Percentiles rank a stretch among this genome's conserved stretches.
Conservation (phyloP, 2,329 filamentous ascomycete genomes). For the Penicillium vulpinum region DNA sequence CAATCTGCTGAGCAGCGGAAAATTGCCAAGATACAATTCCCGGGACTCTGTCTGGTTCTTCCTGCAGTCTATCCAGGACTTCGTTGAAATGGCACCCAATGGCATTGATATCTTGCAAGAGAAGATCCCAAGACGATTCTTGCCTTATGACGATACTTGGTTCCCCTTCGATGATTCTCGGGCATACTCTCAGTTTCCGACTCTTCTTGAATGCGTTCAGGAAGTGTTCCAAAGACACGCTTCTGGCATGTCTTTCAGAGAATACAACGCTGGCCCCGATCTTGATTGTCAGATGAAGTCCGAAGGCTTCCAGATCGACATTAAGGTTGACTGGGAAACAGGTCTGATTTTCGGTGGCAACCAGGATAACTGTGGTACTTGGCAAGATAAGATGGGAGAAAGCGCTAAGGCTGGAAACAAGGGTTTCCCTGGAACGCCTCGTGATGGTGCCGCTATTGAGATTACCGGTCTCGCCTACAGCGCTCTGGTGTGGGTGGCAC, state of each 20-base stretch:
- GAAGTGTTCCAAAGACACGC: constrained; percentile 93
- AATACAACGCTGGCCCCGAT: constrained; percentile 85
- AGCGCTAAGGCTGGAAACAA: constrained; percentile 87
- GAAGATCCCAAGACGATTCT: constrained; percentile 77
- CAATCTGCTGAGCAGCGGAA: constrained; percentile 84
- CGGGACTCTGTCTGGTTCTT: constrained; percentile 98
- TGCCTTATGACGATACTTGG: constrained; percentile 95
- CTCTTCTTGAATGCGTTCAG: constrained; percentile 85
- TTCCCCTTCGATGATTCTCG: constrained; percentile 78
- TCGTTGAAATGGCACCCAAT: constrained; percentile 75
- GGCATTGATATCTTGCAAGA: constrained; percentile 72
- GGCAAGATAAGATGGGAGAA: constrained; percentile 99
- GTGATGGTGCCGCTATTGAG: constrained; percentile 91
- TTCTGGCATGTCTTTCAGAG: constrained; percentile 83
- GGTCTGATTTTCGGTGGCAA: constrained; percentile 94
- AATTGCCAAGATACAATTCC: constrained; percentile 87
- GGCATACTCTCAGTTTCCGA: constrained; percentile 81
- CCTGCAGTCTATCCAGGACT: constrained; percentile 93
- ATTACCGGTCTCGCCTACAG: constrained; percentile 94
- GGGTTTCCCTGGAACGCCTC: constrained; percentile 91
- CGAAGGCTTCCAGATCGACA: constrained; percentile 87
- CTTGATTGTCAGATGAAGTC: constrained; percentile 92
- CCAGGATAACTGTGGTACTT: constrained; percentile 93
- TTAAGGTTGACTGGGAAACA: constrained; percentile 86
- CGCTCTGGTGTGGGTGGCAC: constrained; percentile 74